Base-by-base conservation (phyloP, 2,329 filamentous ascomycete genomes). In the Clonostachys rosea region DNA sequence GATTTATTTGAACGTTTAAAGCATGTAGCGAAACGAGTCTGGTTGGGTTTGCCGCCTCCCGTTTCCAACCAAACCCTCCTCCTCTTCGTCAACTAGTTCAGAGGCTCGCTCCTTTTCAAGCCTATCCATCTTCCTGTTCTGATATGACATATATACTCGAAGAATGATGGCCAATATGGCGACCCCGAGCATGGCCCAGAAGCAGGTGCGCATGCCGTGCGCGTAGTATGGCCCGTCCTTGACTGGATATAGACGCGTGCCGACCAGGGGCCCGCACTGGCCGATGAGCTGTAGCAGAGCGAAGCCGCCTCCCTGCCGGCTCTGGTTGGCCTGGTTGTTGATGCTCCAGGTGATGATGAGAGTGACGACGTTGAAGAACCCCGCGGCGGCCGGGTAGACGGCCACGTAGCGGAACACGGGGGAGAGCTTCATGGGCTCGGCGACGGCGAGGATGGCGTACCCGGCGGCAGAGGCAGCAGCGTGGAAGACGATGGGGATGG, bases 291-390 rank as follows among this genome's bases (percentile, higher is more conserved):
- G 91, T 59, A 96, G 65, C 34, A 96, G 74, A 1, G 87, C 89
- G 58, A 95, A 88, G 2, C 86, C 89, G 2, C 82, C 82, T 0
- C 89, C 89, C 54, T 87, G 86, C 7, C 82, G 79, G 45, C 79
- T 80, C 51, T 84, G 81, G 12, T 74, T 82, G 46, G 78, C 69
- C 60, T 94, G 88, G 64, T 95, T 96, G 61, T 95, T 95, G 59
- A 96, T 80, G 35, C 81, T 89, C 91, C 91, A 96, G 2, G 89
- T 86, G 48, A 96, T 87, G 54, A 91, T 86, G 34, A 95, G 76
- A 0, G 89, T 90, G 48, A 95, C 87, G 17, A 89, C 86, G 50
- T 80, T 84, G 72, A 95, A 92, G 67, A 95, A 94, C 5, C 91
- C 91, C 1, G 83, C 71, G 3, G 84, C 79, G 3, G 91, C 89